These are phyloP conservation scores for Salvia miltiorrhiza DNA, from an alignment of 257 asterid species.

Conservation along the genomic window DNA sequence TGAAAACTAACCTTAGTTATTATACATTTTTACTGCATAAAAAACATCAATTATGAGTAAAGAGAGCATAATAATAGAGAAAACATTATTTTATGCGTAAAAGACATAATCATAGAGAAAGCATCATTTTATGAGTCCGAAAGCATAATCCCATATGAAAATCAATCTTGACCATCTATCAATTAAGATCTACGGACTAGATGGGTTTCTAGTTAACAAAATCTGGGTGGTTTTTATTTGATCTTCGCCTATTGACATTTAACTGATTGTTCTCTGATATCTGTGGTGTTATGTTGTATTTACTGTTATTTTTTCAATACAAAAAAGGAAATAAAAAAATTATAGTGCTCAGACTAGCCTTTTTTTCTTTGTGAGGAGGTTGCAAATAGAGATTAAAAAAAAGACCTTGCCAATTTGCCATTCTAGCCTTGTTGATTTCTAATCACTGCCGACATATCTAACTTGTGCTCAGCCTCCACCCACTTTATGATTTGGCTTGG, in stretches of 20 bases:
- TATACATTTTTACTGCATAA: too few relatives aligned
- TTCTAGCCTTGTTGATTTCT: neutral
- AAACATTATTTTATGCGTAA: too few relatives aligned
- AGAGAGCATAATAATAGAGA: too few relatives aligned
- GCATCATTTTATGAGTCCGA: too few relatives aligned
- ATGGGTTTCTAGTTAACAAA: too few relatives aligned
- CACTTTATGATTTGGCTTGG: neutral
- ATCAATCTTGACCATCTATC: too few relatives aligned
- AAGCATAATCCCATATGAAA: too few relatives aligned
- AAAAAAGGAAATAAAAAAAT: neutral
- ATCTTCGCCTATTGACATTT: neutral
- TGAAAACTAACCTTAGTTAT: too few relatives aligned
- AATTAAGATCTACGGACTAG: too few relatives aligned
- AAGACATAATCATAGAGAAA: too few relatives aligned
- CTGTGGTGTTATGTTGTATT: neutral
- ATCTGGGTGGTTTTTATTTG: too few relatives aligned
- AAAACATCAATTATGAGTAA: too few relatives aligned
- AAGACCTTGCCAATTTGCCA: neutral
- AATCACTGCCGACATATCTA: neutral
- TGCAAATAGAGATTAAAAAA: neutral
- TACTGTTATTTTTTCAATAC: neutral
- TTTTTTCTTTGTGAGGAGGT: neutral
- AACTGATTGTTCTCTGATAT: neutral
- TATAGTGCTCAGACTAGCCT: neutral
- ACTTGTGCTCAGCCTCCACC: neutral